Base-by-base conservation (phyloP, 495 filamentous ascomycete species). In the Tuber borchii region DNA sequence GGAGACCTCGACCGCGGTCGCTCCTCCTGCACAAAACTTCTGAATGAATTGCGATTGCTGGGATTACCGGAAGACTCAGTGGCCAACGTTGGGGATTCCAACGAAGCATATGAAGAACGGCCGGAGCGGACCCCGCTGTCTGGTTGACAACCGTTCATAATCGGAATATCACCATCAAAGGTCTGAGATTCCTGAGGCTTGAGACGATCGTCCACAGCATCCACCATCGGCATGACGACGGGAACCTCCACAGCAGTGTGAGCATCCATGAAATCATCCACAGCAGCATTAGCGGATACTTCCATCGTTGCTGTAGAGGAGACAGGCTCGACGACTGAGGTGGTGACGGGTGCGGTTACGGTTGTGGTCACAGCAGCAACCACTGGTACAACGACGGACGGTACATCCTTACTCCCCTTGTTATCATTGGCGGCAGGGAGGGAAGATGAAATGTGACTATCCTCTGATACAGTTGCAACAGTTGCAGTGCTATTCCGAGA, bases 61-160 rank as follows among this genome's bases (percentile, higher is more conserved):
- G 37, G 78, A 56, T 79, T 79, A 14, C 77, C 78, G 17, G 78
- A 79, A 10, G 78, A 79, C 34, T 79, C 78, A 45, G 77, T 79
- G 14, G 70, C 72, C 10, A 77, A 70, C 34, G 77, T 79, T 40
- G 78, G 78, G 8, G 78, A 79, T 46, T 72, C 78, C 77, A 72
- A 71, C 37, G 78, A 79, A 45, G 37, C 65, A 40, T 79, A 79
- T 43, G 76, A 79, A 40, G 76, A 79, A 37, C 68, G 73, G 31
- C 78, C 77, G 22, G 78, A 79, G 17, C 56, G 56, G 56, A 65
- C 17, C 56, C 2, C 56, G 3, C 56, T 34, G 34, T 65, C 56
- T 65, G 56, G 56, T 34, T 65, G 56, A 65, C 56, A 65, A 17
- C 26, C 56, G 56, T 65, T 65, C 26, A 65, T 65, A 34, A 65